A percentile compares a stretch with the other conserved stretches of the same genome.
These are phyloP conservation scores for Bonia amplexicaulis DNA, from an alignment of 176 grass and related monocot species.

Conservation along the genomic window DNA sequence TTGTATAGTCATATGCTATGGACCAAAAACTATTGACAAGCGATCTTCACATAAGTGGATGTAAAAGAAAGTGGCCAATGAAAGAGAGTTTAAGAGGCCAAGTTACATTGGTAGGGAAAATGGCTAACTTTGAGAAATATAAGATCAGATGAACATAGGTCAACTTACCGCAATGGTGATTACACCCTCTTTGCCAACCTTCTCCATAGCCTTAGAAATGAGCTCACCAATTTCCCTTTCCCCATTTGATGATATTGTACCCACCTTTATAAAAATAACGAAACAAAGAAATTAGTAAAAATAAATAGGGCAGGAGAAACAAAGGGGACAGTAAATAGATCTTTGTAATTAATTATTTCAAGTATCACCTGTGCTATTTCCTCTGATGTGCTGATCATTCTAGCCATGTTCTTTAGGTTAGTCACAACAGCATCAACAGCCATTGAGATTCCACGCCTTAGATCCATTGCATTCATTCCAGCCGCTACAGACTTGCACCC, in stretches of 20 bases:
- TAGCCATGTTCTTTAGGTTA: slow-evolving; percentile 81
- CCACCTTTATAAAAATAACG: slow-evolving; percentile 52
- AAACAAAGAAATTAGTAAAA: slow-evolving; percentile 5
- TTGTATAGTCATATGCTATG: background rate
- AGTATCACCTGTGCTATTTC: slow-evolving; percentile 86
- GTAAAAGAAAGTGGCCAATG: background rate
- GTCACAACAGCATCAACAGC: slow-evolving; percentile 94
- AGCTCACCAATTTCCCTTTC: slow-evolving; percentile 98
- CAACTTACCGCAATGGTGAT: slow-evolving; percentile 89
- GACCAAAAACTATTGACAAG: background rate
- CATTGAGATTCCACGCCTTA: slow-evolving; percentile 96
- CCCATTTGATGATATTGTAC: slow-evolving; percentile 95
- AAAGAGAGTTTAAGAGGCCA: background rate
- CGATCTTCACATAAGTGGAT: background rate
- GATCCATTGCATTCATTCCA: slow-evolving; percentile 98
- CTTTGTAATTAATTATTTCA: slow-evolving; percentile 42
- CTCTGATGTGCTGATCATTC: slow-evolving; percentile 94
- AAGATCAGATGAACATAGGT: background rate
- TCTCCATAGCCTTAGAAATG: slow-evolving; percentile 99
- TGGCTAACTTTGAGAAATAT: background rate
- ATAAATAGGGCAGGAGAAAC: slow-evolving; percentile 27
- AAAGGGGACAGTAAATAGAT: slow-evolving; percentile 16
- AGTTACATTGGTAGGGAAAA: background rate
- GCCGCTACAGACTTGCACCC: slow-evolving; percentile 95
- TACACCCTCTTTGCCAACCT: slow-evolving; percentile 97